phyloP scores from a whole-genome alignment of 148 eudicot genomes.

The Vaccinium macrocarpon region DNA sequence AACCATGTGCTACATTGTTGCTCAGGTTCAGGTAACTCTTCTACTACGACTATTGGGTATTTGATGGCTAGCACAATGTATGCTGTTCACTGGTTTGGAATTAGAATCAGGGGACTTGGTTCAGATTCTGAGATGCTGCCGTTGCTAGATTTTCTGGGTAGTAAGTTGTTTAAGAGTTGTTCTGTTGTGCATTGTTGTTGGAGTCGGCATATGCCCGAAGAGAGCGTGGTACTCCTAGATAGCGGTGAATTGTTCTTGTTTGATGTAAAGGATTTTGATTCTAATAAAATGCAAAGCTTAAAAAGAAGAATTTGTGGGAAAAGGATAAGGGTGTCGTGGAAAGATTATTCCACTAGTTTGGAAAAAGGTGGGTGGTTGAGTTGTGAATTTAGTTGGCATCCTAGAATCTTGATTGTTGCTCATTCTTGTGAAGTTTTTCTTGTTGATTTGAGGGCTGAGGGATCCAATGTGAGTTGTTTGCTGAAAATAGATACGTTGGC shows the following conservation, averaged over 20 bases:
- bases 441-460: constrained; percentile 58
- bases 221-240: constrained; percentile 60
- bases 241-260: constrained; percentile 65
- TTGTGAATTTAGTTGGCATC: constrained; percentile 85
- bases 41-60: constrained; percentile 46
- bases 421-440: constrained; percentile 54
- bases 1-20: constrained; percentile 26
- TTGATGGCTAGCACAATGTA: constrained; percentile 55
- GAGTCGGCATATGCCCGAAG: constrained; percentile 69
- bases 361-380: constrained; percentile 57
- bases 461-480: constrained; percentile 39
- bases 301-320: constrained; percentile 31
- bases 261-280: constrained; percentile 38
- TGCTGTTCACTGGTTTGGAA: constrained; percentile 57
- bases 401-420: constrained; percentile 59
- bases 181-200: constrained; percentile 67
- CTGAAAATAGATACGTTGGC: constrained; percentile 41
- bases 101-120: constrained; percentile 29
- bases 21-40: constrained; percentile 8
- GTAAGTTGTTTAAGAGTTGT: constrained; percentile 45
- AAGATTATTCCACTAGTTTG: constrained; percentile 21
- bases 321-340: constrained; percentile 44
- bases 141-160: constrained; percentile 33
- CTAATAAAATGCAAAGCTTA: neutral
- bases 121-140: constrained; percentile 26